These are phyloP conservation scores for Cladosporium sp. DNA, from an alignment of 2,329 filamentous ascomycete species.

Conservation along the genomic window DNA sequence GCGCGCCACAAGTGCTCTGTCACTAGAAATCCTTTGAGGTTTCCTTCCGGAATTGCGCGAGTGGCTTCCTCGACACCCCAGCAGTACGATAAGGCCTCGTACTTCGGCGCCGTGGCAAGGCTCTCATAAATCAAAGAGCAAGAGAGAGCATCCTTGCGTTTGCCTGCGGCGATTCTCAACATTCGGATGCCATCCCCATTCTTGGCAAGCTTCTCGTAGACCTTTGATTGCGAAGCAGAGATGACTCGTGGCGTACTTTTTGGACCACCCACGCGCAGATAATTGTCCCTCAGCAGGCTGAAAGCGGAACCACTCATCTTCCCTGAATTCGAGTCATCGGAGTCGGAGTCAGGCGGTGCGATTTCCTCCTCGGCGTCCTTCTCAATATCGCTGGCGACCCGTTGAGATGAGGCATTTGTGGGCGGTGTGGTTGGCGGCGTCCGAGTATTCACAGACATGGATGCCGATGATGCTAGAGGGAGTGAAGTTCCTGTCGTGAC, in stretches of 20 bases:
- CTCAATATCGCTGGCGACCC: too few relatives aligned
- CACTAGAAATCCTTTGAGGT: constrained; percentile 11
- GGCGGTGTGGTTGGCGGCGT: too few relatives aligned
- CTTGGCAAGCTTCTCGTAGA: background rate
- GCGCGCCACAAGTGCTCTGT: constrained; percentile 15
- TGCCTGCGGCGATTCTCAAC: constrained; percentile 7
- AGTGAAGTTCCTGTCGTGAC: too few relatives aligned
- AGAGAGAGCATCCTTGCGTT: background rate
- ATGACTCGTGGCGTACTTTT: background rate
- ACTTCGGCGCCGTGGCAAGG: background rate
- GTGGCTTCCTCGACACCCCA: constrained; percentile 9
- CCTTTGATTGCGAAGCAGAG: background rate
- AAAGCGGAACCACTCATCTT: too few relatives aligned
- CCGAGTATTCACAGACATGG: too few relatives aligned
- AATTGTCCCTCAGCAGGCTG: background rate
- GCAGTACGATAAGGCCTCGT: constrained; percentile 18
- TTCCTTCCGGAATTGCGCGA: constrained; percentile 10
- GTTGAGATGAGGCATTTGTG: too few relatives aligned
- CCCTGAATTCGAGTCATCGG: too few relatives aligned
- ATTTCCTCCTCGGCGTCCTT: too few relatives aligned
- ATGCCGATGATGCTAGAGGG: too few relatives aligned
- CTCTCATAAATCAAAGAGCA: constrained; percentile 12
- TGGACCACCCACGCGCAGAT: background rate
- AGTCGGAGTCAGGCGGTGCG: too few relatives aligned
- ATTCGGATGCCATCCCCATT: constrained; percentile 9